A percentile compares a stretch with the other conserved stretches of the same genome.
Evolutionary conservation across 1,284 basidiomycete genomes (phyloP).

Genomic region (Grifola frondosa): DNA sequence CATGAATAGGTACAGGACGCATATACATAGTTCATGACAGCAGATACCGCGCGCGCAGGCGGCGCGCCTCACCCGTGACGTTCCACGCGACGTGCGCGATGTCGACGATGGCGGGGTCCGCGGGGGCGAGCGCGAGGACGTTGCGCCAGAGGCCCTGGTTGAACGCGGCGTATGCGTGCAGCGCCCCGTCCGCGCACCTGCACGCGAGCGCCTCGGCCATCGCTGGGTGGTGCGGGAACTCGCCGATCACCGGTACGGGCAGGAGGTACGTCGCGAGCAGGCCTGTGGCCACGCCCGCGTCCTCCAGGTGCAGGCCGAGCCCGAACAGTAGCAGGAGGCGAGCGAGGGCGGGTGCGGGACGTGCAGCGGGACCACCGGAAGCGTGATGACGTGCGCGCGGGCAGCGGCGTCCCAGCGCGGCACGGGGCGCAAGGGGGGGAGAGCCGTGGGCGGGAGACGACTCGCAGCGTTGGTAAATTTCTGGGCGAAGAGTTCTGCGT

Average conservation of each 20-base stretch:
- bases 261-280: slow-evolving; percentile 40
- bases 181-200: slow-evolving; percentile 32
- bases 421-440: slow-evolving; percentile 9
- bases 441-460: slow-evolving; percentile 9
- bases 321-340: slow-evolving; percentile 33
- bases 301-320: neutral
- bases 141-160: slow-evolving; percentile 56
- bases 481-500: slow-evolving; percentile 24
- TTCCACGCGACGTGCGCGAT: slow-evolving; percentile 50
- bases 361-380: slow-evolving; percentile 28
- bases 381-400: slow-evolving; percentile 19
- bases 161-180: slow-evolving; percentile 35
- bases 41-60: slow-evolving; percentile 20
- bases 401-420: slow-evolving; percentile 13
- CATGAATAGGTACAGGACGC: no score
- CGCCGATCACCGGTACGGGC: slow-evolving; percentile 39
- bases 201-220: slow-evolving; percentile 51
- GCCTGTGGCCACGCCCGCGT: slow-evolving; percentile 15
- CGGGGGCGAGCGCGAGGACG: slow-evolving; percentile 45
- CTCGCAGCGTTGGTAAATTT: slow-evolving; percentile 23
- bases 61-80: slow-evolving; percentile 47
- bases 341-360: slow-evolving; percentile 32
- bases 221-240: slow-evolving; percentile 51
- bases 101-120: slow-evolving; percentile 37
- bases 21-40: neutral